These are phyloP conservation scores for Naegleria lovaniensis DNA, from an alignment of 208 protist species.

Conservation along the genomic window DNA sequence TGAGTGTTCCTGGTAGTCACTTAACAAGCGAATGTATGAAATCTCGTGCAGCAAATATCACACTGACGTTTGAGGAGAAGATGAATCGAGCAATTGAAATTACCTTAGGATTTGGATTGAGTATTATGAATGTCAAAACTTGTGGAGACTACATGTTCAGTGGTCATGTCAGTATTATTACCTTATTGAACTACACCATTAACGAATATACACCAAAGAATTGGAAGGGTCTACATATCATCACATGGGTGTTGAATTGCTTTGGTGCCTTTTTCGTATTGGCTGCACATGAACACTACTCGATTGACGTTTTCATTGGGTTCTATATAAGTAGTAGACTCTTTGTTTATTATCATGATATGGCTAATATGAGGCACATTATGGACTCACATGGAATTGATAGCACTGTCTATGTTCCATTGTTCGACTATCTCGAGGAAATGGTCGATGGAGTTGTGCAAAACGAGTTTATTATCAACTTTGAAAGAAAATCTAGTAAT, in stretches of 20 bases:
- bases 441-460: neutral
- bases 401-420: neutral
- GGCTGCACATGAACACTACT: constrained; percentile 35
- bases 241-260: constrained; percentile 27
- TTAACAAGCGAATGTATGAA: neutral
- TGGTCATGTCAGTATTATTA: constrained; percentile 31
- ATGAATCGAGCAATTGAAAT: constrained; percentile 22
- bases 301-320: constrained; percentile 33
- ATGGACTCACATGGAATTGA: neutral
- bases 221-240: constrained; percentile 27
- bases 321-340: constrained; percentile 34
- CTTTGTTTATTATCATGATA: constrained; percentile 33
- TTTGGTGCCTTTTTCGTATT: constrained; percentile 35
- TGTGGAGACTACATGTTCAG: constrained; percentile 40
- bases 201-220: constrained; percentile 34
- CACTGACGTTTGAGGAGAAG: constrained; percentile 26
- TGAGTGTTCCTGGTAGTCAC: constrained; percentile 33
- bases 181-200: constrained; percentile 33
- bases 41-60: neutral
- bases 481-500: too few relatives aligned
- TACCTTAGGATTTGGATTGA: constrained; percentile 26
- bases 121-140: constrained; percentile 30
- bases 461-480: neutral
- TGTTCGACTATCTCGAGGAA: neutral
- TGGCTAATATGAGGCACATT: constrained; percentile 4